Percentiles rank a stretch among this genome's conserved stretches.
Conservation (phyloP, 1,284 basidiomycete species). For the Trametes polyzona region DNA sequence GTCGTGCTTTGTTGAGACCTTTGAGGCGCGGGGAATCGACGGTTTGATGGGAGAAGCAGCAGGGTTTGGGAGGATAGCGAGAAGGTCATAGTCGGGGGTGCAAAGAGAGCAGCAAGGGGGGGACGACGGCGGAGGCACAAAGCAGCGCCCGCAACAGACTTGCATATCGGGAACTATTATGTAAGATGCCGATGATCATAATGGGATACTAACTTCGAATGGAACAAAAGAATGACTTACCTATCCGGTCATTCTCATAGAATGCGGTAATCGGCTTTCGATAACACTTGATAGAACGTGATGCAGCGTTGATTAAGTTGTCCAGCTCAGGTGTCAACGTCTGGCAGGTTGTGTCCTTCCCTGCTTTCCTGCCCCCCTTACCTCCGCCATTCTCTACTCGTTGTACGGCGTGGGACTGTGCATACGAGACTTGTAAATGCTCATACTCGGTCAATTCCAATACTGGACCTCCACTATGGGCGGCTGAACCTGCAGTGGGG, state of each 20-base stretch:
- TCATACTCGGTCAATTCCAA: too few species aligned
- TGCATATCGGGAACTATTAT: background rate
- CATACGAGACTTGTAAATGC: too few species aligned
- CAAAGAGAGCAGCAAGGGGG: conserved; percentile 11
- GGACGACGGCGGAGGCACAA: background rate
- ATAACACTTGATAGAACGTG: background rate
- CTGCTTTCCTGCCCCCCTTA: background rate
- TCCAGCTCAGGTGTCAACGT: conserved; percentile 5
- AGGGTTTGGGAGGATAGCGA: background rate
- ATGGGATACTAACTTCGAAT: too few species aligned
- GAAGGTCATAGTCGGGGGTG: background rate
- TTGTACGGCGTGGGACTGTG: too few species aligned
- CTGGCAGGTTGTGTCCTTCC: too few species aligned
- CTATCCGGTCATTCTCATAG: conserved; percentile 7
- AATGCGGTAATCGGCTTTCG: conserved; percentile 8
- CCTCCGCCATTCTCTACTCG: background rate
- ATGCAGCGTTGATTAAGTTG: conserved; percentile 9
- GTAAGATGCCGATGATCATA: too few species aligned
- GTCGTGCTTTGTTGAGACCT: background rate
- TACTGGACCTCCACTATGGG: too few species aligned
- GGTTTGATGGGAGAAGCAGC: background rate
- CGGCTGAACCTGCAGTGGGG: too few species aligned
- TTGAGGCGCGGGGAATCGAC: background rate
- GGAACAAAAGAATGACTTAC: background rate
- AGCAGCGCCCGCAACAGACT: conserved; percentile 4